Evolutionary conservation across 2,329 filamentous ascomycete species (phyloP), one percentile per base, ranked within the genome.

Genomic region (Diaporthe destruens): DNA sequence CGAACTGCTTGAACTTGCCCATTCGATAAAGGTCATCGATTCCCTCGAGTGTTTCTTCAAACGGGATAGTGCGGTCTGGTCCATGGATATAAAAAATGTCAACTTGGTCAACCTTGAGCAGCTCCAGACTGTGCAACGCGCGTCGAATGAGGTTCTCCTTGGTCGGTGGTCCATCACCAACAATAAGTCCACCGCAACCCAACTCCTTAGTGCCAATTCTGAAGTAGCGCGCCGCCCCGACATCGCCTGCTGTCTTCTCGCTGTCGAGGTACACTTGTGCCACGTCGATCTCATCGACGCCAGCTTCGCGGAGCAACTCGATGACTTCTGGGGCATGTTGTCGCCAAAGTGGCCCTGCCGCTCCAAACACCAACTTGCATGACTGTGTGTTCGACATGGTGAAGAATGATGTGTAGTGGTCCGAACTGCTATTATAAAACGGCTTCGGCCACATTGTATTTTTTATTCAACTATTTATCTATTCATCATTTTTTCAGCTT

Each of bases 141-240:
- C 42, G 42, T 18, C 42, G 42, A 16, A 44, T 44, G 42, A 44
- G 16, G 16, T 44, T 44, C 42, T 44, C 42, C 42, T 51, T 51
- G 0, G 47, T 51, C 4, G 47, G 1, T 51, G 47, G 47, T 5
- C 47, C 47, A 9, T 51, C 47, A 3, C 47, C 47, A 2, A 51
- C 47, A 6, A 51, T 51, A 16, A 51, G 47, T 1, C 47, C 47
- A 9, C 47, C 47, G 47, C 47, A 51, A 6, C 47, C 47, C n/a
- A 51, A n/a, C n/a, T 51, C 47, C n/a, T 51, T 51, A 6, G 47
- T 51, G n/a, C 47, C 47, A n/a, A 51, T 51, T n/a, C 47, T n/a
- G 47, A 51, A 51, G 47, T 51, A 51, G 47, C 47, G 47, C 20
- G 47, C 47, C 47, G 47, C 47, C n/a, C 47, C 47, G 47, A 51